Percentiles rank a stretch among this genome's conserved stretches.
Evolutionary conservation across 345 rosid genomes (phyloP).

Genomic region (Lepidium sativum): DNA sequence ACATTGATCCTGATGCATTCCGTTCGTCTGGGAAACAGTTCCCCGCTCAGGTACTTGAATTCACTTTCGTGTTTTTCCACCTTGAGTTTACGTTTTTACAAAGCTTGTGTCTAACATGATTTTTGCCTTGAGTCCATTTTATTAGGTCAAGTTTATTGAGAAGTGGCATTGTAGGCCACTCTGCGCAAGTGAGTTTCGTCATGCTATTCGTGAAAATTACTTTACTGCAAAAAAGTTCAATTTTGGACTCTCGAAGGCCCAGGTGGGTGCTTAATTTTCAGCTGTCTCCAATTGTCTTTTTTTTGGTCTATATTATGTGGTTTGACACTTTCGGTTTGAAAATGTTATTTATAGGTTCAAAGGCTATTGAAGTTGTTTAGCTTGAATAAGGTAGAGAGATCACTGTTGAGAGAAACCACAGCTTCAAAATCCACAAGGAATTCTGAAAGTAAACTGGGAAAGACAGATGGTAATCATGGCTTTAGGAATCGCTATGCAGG

Average conservation of each 20-base stretch:
- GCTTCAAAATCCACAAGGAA: neutral
- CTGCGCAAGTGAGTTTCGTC: slow-evolving; percentile 44
- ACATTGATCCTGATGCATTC: slow-evolving; percentile 53
- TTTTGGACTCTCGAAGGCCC: slow-evolving; percentile 63
- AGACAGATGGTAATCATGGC: slow-evolving; percentile 5
- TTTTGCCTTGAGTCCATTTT: neutral
- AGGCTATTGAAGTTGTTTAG: slow-evolving; percentile 36
- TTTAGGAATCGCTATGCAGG: neutral
- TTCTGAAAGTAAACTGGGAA: neutral
- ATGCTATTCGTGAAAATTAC: slow-evolving; percentile 58
- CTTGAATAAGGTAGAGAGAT: slow-evolving; percentile 26
- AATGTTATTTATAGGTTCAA: slow-evolving; percentile 34
- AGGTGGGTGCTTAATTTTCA: slow-evolving; percentile 38
- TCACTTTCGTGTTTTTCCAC: neutral
- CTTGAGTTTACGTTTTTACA: neutral
- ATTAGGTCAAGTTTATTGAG: slow-evolving; percentile 42
- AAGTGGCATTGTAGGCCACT: slow-evolving; percentile 58
- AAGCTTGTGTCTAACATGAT: neutral
- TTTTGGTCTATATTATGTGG: neutral
- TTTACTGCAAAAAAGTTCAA: slow-evolving; percentile 44
- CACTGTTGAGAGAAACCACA: neutral
- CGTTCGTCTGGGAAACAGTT: slow-evolving; percentile 51
- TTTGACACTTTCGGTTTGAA: neutral
- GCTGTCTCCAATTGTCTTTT: neutral
- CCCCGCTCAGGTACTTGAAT: slow-evolving; percentile 58